Percentiles rank a stretch among this genome's conserved stretches.
Evolutionary conservation across 2,329 filamentous ascomycete genomes (phyloP).

Genomic region (Nothopassalora personata): DNA sequence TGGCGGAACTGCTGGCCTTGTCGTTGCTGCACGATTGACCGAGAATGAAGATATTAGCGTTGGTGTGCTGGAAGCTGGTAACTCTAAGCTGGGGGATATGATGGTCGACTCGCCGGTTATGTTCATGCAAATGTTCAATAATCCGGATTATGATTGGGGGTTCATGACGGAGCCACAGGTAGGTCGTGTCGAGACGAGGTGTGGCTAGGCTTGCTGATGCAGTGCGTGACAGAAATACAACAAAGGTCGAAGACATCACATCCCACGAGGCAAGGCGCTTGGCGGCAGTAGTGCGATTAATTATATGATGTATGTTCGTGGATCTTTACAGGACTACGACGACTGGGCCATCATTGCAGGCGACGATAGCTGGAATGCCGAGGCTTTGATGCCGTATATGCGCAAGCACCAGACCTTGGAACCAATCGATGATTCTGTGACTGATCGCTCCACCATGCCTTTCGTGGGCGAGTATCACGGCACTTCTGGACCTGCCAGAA

Average conservation of each 20-base stretch:
- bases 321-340: conserved; percentile 43
- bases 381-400: conserved; percentile 44
- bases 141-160: conserved; percentile 24
- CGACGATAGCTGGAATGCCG: conserved; percentile 44
- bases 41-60: conserved; percentile 31
- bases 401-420: conserved; percentile 37
- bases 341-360: conserved; percentile 41
- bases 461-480: conserved; percentile 34
- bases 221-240: conserved; percentile 9
- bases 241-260: conserved; percentile 21
- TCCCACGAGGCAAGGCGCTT: conserved; percentile 33
- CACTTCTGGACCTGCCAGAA: conserved; percentile 32
- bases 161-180: conserved; percentile 23
- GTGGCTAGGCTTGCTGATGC: neutral
- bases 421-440: conserved; percentile 26
- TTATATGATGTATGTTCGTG: conserved; percentile 39
- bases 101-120: conserved; percentile 22
- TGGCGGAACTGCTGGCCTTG: conserved; percentile 31
- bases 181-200: neutral
- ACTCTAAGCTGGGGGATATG: conserved; percentile 21
- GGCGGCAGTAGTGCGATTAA: conserved; percentile 40
- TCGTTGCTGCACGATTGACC: conserved; percentile 28
- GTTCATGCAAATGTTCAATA: conserved; percentile 25
- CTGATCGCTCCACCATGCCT: conserved; percentile 27
- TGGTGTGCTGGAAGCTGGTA: conserved; percentile 33